phyloP scores from a whole-genome alignment of 2,329 filamentous ascomycete genomes.

The Xylariaceae sp. region DNA sequence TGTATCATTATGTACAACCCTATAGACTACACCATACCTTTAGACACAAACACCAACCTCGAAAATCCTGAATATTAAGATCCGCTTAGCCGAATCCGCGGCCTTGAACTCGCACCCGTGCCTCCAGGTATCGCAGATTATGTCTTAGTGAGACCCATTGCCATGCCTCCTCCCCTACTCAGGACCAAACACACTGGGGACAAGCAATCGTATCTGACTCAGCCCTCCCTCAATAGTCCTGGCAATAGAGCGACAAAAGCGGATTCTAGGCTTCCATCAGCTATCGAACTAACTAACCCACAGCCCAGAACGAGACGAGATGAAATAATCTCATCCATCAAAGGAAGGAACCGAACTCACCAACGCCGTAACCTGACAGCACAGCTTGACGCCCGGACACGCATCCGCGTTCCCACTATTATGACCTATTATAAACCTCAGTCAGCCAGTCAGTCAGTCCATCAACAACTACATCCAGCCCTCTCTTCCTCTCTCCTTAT shows the following conservation, averaged over 20 bases:
- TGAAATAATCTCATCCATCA: too few relatives aligned
- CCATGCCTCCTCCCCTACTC: neutral
- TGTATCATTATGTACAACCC: conserved; percentile 28
- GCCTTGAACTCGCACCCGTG: neutral
- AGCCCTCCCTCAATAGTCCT: conserved; percentile 15
- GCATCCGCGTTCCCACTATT: conserved; percentile 16
- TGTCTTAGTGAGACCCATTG: neutral
- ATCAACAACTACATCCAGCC: too few relatives aligned
- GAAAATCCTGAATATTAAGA: conserved; percentile 11
- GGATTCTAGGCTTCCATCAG: conserved; percentile 29
- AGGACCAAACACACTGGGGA: neutral
- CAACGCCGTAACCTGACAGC: conserved; percentile 37
- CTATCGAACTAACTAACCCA: neutral
- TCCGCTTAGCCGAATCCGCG: neutral
- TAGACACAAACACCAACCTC: conserved; percentile 29
- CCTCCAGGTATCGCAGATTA: neutral
- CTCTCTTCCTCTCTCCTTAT: neutral
- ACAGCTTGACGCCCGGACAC: conserved; percentile 37
- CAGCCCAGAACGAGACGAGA: too few relatives aligned
- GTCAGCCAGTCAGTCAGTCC: too few relatives aligned
- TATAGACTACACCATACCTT: conserved; percentile 12
- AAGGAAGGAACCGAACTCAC: conserved; percentile 30
- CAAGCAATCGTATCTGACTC: neutral
- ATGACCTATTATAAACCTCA: conserved; percentile 27
- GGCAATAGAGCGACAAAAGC: conserved; percentile 37